Evolutionary conservation across 768 basidiomycete genomes (phyloP), one percentile per base, ranked within the genome.

Genomic region (Dentipellis fragilis): DNA sequence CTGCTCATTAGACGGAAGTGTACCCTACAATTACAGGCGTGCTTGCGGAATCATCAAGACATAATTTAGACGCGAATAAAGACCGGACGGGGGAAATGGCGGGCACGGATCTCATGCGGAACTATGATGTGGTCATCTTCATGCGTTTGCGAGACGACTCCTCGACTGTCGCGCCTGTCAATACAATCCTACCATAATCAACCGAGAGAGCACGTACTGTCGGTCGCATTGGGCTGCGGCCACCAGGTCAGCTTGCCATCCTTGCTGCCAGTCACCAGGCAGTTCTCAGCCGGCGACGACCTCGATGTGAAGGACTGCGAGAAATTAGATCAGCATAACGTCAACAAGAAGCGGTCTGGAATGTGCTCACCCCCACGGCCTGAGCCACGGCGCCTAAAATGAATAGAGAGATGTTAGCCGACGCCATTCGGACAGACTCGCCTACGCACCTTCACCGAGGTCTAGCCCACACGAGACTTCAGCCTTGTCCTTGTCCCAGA

Each of bases 401-500:
- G 29, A 29, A 29, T 6, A 29, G 29, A 6, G 6, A 29, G 29
- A 29, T 29, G 29, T 29, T 29, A 29, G 29, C 29, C 29, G 29
- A 29, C 6, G 29, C 10, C 39, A 11, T 50, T 52, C 17, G 59
- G 59, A 37, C 23, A 22, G 12, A 16, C 6, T 8, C 23, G 38
- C 35, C 22, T 14, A 42, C 40, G 2, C 35, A 52, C 83, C 77
- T 59, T 82, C 78, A 12, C 75, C 74, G 60, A 85, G 81, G 59
- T 82, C 79, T 60, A 86, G 64, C 34, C 79, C 84, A 66, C 80
- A 81, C 12, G 83, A 72, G 22, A 84, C 66, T 2, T 68, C 69
- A 10, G 74, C 78, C 54, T 74, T 79, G 64, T 71, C 71, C 64
- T 71, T 75, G 62, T 87, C 81, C 84, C 85, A 86, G 35, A 81